phyloP scores from a whole-genome alignment of 768 basidiomycete species.

The Saitozyma sp. region DNA sequence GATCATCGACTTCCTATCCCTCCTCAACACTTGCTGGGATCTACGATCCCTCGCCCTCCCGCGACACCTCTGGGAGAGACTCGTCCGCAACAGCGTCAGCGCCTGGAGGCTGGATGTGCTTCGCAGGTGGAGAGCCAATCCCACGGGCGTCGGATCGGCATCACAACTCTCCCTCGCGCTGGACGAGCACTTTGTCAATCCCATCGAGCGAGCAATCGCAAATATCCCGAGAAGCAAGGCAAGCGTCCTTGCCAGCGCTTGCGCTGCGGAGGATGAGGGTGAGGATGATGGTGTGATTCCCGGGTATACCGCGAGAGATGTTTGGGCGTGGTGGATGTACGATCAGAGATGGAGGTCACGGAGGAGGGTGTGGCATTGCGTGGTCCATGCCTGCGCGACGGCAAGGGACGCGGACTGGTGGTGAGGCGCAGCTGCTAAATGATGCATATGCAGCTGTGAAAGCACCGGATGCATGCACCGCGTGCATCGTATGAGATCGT shows the following conservation, averaged over 20 bases:
- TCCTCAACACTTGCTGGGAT: slow-evolving; percentile 6
- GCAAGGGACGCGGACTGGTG: slow-evolving; percentile 36
- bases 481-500: slow-evolving; percentile 1
- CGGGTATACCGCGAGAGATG: slow-evolving; percentile 12
- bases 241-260: not conserved
- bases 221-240: not conserved
- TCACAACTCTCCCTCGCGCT: slow-evolving; percentile 6
- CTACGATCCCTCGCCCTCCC: slow-evolving; percentile 12
- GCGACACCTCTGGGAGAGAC: slow-evolving; percentile 12
- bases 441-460: not conserved
- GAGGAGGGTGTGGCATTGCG: slow-evolving; percentile 29
- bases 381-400: slow-evolving; percentile 25
- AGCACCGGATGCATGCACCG: not conserved
- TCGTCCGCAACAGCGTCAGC: slow-evolving; percentile 13
- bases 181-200: slow-evolving; percentile 15
- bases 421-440: slow-evolving; percentile 1
- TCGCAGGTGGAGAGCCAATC: slow-evolving; percentile 23
- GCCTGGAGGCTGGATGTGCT: slow-evolving; percentile 9
- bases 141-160: slow-evolving; percentile 16
- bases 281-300: not conserved
- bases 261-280: not conserved
- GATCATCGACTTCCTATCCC: slow-evolving; percentile 11
- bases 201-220: slow-evolving; percentile 11
- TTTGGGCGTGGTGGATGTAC: slow-evolving; percentile 32
- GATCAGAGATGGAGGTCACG: slow-evolving; percentile 22